These are phyloP conservation scores for Groenewaldozyma auringiensis DNA, from an alignment of 1,139 yeast genomes.

Conservation along the genomic window DNA sequence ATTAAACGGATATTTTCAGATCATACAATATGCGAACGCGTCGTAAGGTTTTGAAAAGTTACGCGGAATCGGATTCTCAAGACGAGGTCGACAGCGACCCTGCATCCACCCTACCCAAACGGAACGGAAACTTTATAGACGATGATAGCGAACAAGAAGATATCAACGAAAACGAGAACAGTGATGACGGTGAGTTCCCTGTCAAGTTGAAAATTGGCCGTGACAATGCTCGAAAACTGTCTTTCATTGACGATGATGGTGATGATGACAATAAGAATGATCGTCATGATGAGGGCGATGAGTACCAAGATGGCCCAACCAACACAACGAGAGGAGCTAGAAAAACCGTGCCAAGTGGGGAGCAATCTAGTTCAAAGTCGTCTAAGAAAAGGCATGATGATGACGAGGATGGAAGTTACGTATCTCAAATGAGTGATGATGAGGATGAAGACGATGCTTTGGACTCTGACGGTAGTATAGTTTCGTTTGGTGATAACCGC, in stretches of 20 bases:
- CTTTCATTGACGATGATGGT: conserved; percentile 8
- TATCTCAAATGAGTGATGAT: conserved; percentile 14
- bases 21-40: background rate
- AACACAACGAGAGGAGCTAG: conserved; percentile 16
- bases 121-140: background rate
- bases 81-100: background rate
- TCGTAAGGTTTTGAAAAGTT: background rate
- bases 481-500: conserved; percentile 14
- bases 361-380: conserved; percentile 4
- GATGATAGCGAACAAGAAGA: conserved; percentile 1
- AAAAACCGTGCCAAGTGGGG: conserved; percentile 11
- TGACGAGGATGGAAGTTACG: conserved; percentile 11
- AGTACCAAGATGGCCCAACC: conserved; percentile 3
- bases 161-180: background rate
- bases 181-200: conserved; percentile 12
- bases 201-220: conserved; percentile 19
- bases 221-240: conserved; percentile 13
- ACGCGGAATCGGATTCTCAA: conserved; percentile 1
- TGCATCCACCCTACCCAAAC: background rate
- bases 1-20: too few relatives aligned
- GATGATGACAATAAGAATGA: conserved; percentile 13
- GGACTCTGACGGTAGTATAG: conserved; percentile 8
- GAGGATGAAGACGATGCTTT: conserved; percentile 13
- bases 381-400: conserved; percentile 13
- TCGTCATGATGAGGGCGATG: conserved; percentile 20